phyloP scores from a whole-genome alignment of 2,329 filamentous ascomycete species.

The Thyridium curvatum region DNA sequence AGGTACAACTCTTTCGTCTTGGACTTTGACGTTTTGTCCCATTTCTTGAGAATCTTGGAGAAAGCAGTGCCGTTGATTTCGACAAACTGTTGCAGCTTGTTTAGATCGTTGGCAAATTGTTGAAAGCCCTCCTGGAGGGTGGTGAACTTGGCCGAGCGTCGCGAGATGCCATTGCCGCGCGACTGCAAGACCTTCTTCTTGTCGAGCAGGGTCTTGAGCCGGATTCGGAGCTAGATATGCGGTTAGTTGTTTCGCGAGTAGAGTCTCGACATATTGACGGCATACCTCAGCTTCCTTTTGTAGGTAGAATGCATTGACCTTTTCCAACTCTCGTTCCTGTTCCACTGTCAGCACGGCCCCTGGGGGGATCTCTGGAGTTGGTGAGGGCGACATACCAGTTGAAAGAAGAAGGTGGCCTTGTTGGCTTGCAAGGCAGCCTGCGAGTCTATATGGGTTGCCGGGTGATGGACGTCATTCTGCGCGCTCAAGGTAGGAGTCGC shows the following conservation, averaged over 20 bases:
- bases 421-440: slow-evolving; percentile 90
- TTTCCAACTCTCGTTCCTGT: slow-evolving; percentile 94
- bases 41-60: slow-evolving; percentile 98
- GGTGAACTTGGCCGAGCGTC: slow-evolving; percentile 87
- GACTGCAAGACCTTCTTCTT: slow-evolving; percentile 91
- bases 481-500: slow-evolving; percentile 79
- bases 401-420: slow-evolving; percentile 98
- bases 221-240: slow-evolving; percentile 72
- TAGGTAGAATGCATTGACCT: slow-evolving; percentile 95
- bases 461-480: slow-evolving; percentile 56
- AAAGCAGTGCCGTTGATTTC: slow-evolving; percentile 97
- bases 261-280: slow-evolving; percentile 9
- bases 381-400: slow-evolving; percentile 58
- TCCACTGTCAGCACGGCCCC: slow-evolving; percentile 29
- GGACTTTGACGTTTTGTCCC: slow-evolving; percentile 99
- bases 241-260: slow-evolving; percentile 4
- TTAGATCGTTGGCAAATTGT: slow-evolving; percentile 92
- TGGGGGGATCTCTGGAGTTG: slow-evolving; percentile 6
- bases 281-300: slow-evolving; percentile 95
- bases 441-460: slow-evolving; percentile 55
- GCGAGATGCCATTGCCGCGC: slow-evolving; percentile 67
- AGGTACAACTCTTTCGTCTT: slow-evolving; percentile 97
- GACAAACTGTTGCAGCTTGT: slow-evolving; percentile 97
- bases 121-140: slow-evolving; percentile 95
- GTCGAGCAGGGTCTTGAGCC: slow-evolving; percentile 84